Percentiles rank a stretch among this genome's conserved stretches.
Evolutionary conservation across 352 stramenopile species (phyloP).

Genomic region (Thraustochytrium striatum): DNA sequence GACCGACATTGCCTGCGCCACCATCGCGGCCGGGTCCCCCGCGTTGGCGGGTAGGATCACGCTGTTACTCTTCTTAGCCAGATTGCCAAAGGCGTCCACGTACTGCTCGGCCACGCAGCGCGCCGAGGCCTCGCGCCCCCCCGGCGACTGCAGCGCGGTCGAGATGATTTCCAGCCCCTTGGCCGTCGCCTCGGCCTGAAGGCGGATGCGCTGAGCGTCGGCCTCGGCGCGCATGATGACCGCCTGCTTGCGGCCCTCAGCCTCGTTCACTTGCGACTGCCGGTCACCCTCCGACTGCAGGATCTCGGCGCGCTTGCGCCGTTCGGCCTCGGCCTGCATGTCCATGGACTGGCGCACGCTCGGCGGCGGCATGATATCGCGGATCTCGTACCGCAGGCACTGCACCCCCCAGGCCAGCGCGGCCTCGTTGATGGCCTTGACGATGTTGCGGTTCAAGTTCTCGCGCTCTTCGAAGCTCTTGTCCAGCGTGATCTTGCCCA

Average conservation of each 20-base stretch:
- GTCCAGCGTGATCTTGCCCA: conserved; percentile 85
- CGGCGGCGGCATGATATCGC: conserved; percentile 75
- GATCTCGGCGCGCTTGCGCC: conserved; percentile 81
- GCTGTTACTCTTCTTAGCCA: conserved; percentile 80
- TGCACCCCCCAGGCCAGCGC: conserved; percentile 80
- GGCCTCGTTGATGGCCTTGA: conserved; percentile 81
- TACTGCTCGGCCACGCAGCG: conserved; percentile 83
- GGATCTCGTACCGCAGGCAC: conserved; percentile 82
- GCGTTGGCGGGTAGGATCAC: conserved; percentile 61
- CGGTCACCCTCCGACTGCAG: conserved; percentile 80
- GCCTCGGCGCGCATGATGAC: conserved; percentile 58
- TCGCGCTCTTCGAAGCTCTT: conserved; percentile 87
- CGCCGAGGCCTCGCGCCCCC: conserved; percentile 71
- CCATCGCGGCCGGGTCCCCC: conserved; percentile 77
- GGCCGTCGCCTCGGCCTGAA: conserved; percentile 73
- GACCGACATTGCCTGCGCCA: conserved; percentile 77
- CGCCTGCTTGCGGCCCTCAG: conserved; percentile 57
- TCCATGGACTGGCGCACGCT: conserved; percentile 81
- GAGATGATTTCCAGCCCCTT: conserved; percentile 71
- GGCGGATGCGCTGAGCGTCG: conserved; percentile 76
- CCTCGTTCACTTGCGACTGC: conserved; percentile 79
- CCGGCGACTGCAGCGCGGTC: conserved; percentile 63
- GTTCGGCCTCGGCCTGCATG: conserved; percentile 83
- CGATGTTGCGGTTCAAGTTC: conserved; percentile 81
- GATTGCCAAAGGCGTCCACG: conserved; percentile 78